These are phyloP conservation scores for Viola pubescens DNA, from an alignment of 441 rosid genomes.

Conservation along the genomic window DNA sequence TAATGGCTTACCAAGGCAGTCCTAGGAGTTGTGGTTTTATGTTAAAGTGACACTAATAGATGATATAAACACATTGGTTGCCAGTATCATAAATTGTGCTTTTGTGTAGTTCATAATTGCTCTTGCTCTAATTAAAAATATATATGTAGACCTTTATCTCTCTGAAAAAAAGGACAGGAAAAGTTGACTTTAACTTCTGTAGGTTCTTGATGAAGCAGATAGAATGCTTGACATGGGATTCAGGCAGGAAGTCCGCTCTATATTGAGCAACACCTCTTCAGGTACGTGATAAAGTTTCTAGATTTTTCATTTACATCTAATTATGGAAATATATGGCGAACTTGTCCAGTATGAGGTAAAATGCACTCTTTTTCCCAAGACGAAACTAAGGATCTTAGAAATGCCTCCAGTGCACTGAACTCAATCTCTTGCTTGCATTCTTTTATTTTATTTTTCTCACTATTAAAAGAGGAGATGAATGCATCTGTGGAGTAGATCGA, in stretches of 20 bases:
- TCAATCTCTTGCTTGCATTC: no score
- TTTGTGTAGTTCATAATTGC: background rate
- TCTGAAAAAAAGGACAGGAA: no score
- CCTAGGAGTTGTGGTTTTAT: background rate
- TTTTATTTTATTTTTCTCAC: no score
- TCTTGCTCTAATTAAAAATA: no score
- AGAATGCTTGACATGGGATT: constrained; percentile 98
- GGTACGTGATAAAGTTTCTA: constrained; percentile 31
- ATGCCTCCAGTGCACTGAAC: background rate
- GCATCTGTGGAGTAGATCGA: no score
- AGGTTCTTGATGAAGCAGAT: constrained; percentile 98
- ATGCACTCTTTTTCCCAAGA: background rate
- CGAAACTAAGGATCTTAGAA: background rate
- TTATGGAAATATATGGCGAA: background rate
- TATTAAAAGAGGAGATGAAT: no score
- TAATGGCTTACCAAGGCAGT: no score
- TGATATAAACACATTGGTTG: background rate
- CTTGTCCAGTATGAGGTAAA: background rate
- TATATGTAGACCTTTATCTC: no score
- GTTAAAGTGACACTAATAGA: background rate
- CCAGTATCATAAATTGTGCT: background rate
- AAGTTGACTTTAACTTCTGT: constrained; percentile 11
- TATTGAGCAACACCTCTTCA: constrained; percentile 64
- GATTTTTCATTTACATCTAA: background rate
- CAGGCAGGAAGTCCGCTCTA: constrained; percentile 74